Conservation (phyloP, 1,139 yeast genomes). For the Kodamaea sp. region DNA sequence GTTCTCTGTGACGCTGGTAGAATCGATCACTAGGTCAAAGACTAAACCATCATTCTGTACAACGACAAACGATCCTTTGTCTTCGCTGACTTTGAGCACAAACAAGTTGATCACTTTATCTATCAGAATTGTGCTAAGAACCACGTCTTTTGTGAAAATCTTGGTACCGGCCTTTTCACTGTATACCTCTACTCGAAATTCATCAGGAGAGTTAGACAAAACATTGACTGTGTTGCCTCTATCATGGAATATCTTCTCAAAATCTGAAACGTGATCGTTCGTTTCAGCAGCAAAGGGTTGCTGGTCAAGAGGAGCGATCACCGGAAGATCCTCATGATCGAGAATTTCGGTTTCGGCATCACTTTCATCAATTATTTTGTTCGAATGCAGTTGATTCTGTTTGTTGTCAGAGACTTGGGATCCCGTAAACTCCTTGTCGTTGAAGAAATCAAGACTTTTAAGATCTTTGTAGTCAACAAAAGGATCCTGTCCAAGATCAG, state of each 20-base stretch:
- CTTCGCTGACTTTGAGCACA: conserved; percentile 1
- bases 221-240: conserved; percentile 6
- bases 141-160: conserved; percentile 3
- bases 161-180: conserved; percentile 5
- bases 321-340: conserved; percentile 11
- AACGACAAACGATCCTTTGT: conserved; percentile 9
- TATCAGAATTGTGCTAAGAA: conserved; percentile 2
- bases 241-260: conserved; percentile 5
- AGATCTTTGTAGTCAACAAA: conserved; percentile 11
- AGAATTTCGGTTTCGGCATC: conserved; percentile 19
- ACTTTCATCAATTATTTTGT: conserved; percentile 11
- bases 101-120: conserved; percentile 4
- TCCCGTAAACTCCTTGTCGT: conserved; percentile 9
- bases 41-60: conserved; percentile 13
- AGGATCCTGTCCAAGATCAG: not conserved
- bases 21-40: conserved; percentile 7
- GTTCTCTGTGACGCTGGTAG: conserved; percentile 2
- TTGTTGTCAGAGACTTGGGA: conserved; percentile 2
- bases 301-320: conserved; percentile 6
- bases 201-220: conserved; percentile 4
- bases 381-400: not conserved
- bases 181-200: conserved; percentile 7
- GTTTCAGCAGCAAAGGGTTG: conserved; percentile 4
- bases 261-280: not conserved
- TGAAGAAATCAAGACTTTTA: conserved; percentile 7